phyloP scores from a whole-genome alignment of 768 basidiomycete species.

The Tricholoma saponaceum region DNA sequence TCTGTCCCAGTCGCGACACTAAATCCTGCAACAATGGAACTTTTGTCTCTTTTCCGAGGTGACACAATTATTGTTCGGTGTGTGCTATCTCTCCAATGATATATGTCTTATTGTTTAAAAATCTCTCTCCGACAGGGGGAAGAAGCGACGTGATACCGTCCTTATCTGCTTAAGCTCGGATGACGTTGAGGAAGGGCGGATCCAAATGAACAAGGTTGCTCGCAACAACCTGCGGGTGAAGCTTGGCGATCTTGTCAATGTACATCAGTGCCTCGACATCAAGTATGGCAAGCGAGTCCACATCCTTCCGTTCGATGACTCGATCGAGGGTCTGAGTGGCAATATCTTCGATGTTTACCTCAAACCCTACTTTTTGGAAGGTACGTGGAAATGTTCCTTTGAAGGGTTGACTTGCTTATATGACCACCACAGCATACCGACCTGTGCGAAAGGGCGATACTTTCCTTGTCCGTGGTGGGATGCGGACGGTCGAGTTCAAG shows the following conservation, averaged over 20 bases:
- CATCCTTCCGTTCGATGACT: slow-evolving; percentile 96
- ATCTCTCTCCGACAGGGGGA: slow-evolving; percentile 59
- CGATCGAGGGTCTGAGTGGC: slow-evolving; percentile 94
- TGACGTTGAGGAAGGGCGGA: slow-evolving; percentile 96
- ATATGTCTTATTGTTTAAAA: neutral
- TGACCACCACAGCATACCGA: slow-evolving; percentile 62
- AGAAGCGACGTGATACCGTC: slow-evolving; percentile 97
- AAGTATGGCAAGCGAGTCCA: slow-evolving; percentile 99
- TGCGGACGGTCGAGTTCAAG: slow-evolving; percentile 99
- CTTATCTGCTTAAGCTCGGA: slow-evolving; percentile 95
- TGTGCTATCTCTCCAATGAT: slow-evolving; percentile 11
- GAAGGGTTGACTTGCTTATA: neutral
- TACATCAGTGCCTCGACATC: slow-evolving; percentile 95
- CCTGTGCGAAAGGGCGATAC: slow-evolving; percentile 97
- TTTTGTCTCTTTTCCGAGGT: slow-evolving; percentile 88
- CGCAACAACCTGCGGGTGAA: slow-evolving; percentile 98
- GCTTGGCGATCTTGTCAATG: slow-evolving; percentile 93
- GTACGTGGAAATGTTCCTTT: slow-evolving; percentile 29
- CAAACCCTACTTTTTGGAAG: slow-evolving; percentile 98
- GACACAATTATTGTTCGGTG: slow-evolving; percentile 95
- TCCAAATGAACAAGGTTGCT: slow-evolving; percentile 99
- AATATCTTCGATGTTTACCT: slow-evolving; percentile 99
- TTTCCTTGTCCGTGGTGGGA: slow-evolving; percentile 97
- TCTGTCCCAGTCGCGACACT: slow-evolving; percentile 76
- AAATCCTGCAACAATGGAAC: slow-evolving; percentile 96